Percentiles rank a stretch among this genome's conserved stretches.
Conservation (phyloP, 2,329 filamentous ascomycete species). For the Aspergillus ochraceoroseus region DNA sequence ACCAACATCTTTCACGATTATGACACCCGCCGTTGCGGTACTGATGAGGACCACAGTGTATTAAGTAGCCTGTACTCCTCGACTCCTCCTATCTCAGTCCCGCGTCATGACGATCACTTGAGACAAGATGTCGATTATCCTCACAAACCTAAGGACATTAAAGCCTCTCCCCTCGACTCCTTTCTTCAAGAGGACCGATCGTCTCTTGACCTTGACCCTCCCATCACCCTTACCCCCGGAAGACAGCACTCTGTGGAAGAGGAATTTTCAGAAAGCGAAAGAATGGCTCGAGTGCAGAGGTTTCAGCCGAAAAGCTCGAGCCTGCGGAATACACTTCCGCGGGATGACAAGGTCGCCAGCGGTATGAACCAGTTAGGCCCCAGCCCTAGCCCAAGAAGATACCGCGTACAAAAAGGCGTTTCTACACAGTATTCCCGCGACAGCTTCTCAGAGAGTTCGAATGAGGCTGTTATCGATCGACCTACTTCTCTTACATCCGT, state of each 20-base stretch:
- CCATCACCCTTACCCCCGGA: slow-evolving; percentile 41
- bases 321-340: slow-evolving; percentile 35
- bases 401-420: slow-evolving; percentile 25
- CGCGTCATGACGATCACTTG: slow-evolving; percentile 34
- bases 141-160: slow-evolving; percentile 37
- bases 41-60: slow-evolving; percentile 40
- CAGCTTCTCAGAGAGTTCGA: slow-evolving; percentile 21
- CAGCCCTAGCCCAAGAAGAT: slow-evolving; percentile 23
- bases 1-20: slow-evolving; percentile 34
- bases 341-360: slow-evolving; percentile 26
- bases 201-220: slow-evolving; percentile 43
- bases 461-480: slow-evolving; percentile 32
- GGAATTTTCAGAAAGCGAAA: slow-evolving; percentile 34
- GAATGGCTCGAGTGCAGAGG: slow-evolving; percentile 23
- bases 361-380: slow-evolving; percentile 19
- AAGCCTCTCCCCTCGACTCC: slow-evolving; percentile 39
- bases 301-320: slow-evolving; percentile 34
- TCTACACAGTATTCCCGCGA: slow-evolving; percentile 27
- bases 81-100: slow-evolving; percentile 46
- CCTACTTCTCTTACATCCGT: slow-evolving; percentile 44
- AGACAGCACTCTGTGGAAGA: slow-evolving; percentile 37
- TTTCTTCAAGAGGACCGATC: slow-evolving; percentile 40
- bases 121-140: slow-evolving; percentile 29
- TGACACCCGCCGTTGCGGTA: slow-evolving; percentile 32
- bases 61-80: slow-evolving; percentile 40